These are phyloP conservation scores for Magnaporthiopsis poae DNA, from an alignment of 2,329 filamentous ascomycete genomes.

Conservation along the genomic window DNA sequence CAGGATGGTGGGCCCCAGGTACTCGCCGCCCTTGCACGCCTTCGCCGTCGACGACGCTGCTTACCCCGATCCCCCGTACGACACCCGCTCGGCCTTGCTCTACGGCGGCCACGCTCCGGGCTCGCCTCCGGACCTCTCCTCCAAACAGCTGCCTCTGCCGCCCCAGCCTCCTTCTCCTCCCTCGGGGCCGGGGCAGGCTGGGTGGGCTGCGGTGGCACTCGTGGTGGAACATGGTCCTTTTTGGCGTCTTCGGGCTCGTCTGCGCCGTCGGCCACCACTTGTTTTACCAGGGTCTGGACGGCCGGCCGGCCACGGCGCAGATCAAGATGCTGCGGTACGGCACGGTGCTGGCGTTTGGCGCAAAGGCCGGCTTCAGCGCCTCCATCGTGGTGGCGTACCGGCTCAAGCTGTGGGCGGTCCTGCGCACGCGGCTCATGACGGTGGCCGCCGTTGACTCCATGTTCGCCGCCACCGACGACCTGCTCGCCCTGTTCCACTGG, in stretches of 20 bases:
- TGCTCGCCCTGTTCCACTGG: conserved; percentile 45
- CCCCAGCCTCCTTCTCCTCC: background rate
- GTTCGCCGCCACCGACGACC: conserved; percentile 26
- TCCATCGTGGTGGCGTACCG: conserved; percentile 21
- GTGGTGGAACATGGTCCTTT: conserved; percentile 25
- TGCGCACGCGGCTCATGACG: conserved; percentile 17
- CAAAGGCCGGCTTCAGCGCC: conserved; percentile 29
- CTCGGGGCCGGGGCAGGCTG: background rate
- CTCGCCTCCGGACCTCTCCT: no score
- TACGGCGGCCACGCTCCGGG: no score
- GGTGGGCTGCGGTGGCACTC: conserved; percentile 12
- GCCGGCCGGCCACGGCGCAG: conserved; percentile 24
- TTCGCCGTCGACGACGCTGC: no score
- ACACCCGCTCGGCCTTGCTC: no score
- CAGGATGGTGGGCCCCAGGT: no score
- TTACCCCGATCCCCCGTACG: no score
- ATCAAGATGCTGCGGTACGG: conserved; percentile 29
- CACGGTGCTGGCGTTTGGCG: conserved; percentile 27
- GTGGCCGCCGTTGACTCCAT: conserved; percentile 23
- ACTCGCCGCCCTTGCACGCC: no score
- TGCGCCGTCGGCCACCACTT: conserved; percentile 28
- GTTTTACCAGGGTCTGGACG: conserved; percentile 26
- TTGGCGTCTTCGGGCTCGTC: conserved; percentile 25
- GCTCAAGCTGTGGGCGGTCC: conserved; percentile 19
- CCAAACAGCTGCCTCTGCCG: background rate